phyloP scores from a whole-genome alignment of 345 rosid species.

The Pseudoturritis turrita region DNA sequence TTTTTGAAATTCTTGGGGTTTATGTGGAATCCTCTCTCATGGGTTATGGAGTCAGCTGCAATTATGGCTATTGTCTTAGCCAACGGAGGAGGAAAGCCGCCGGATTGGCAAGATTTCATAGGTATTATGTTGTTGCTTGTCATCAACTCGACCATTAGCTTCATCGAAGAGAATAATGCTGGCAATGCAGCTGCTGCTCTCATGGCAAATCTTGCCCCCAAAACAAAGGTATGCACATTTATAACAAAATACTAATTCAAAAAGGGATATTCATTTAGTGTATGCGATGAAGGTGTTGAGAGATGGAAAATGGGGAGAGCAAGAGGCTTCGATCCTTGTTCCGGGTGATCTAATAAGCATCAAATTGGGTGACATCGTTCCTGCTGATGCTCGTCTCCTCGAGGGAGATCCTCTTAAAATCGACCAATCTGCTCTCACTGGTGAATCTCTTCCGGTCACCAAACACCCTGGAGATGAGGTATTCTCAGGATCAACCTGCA shows the following conservation, averaged over 20 bases:
- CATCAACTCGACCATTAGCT: constrained; percentile 91
- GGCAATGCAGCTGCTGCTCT: constrained; percentile 95
- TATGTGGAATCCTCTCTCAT: constrained; percentile 97
- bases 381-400: constrained; percentile 91
- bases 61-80: constrained; percentile 91
- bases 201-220: constrained; percentile 96
- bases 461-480: constrained; percentile 65
- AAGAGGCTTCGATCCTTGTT: constrained; percentile 77
- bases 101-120: constrained; percentile 92
- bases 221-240: constrained; percentile 55
- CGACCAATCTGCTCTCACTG: constrained; percentile 89
- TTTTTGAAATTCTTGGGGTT: constrained; percentile 80
- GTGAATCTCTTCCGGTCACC: constrained; percentile 83
- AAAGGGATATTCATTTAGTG: not conserved
- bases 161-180: constrained; percentile 91
- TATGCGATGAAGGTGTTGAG: constrained; percentile 52
- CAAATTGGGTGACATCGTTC: constrained; percentile 85
- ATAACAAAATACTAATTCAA: no score
- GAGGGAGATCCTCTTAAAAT: constrained; percentile 91
- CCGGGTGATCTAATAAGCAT: constrained; percentile 91
- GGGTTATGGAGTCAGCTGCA: constrained; percentile 97
- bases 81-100: constrained; percentile 85
- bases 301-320: constrained; percentile 76
- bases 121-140: constrained; percentile 71
- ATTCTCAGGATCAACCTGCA: constrained; percentile 92